Percentiles rank a stretch among this genome's conserved stretches.
phyloP scores from a whole-genome alignment of 108 stramenopile species.

The Cyclotella kingstonii region DNA sequence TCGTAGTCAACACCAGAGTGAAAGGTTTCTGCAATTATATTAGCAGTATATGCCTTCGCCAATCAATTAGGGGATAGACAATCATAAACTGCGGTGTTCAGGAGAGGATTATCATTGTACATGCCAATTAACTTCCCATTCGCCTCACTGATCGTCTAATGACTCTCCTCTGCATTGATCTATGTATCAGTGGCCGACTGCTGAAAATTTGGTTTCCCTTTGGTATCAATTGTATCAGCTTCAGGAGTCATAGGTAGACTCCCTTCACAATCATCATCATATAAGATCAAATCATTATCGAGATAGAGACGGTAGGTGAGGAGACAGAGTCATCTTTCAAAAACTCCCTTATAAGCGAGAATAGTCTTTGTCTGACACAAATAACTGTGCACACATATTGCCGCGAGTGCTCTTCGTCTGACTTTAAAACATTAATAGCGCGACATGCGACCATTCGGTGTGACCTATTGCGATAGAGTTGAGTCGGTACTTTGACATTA shows the following conservation, averaged over 20 bases:
- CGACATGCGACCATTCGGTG: no score
- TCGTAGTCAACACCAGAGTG: conserved; percentile 28
- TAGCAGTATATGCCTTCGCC: conserved; percentile 32
- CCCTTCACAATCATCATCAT: conserved; percentile 12
- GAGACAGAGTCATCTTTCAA: no score
- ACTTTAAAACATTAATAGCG: no score
- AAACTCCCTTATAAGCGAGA: no score
- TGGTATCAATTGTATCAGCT: conserved; percentile 26
- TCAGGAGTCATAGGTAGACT: conserved; percentile 5
- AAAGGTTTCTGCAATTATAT: conserved; percentile 54
- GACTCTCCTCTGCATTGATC: conserved; percentile 42
- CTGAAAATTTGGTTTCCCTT: conserved; percentile 12
- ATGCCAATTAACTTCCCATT: conserved; percentile 7
- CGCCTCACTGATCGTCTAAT: conserved; percentile 8
- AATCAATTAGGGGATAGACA: conserved; percentile 11
- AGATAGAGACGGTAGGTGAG: no score
- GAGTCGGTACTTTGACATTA: no score
- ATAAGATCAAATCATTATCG: no score
- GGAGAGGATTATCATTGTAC: conserved; percentile 12
- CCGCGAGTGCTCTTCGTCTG: no score
- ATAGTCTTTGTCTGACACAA: no score
- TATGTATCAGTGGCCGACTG: conserved; percentile 23
- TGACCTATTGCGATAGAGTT: no score
- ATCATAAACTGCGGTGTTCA: conserved; percentile 18
- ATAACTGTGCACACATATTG: no score